These are phyloP conservation scores for Claviceps fusiformis DNA, from an alignment of 2,329 filamentous ascomycete species.

Conservation along the genomic window DNA sequence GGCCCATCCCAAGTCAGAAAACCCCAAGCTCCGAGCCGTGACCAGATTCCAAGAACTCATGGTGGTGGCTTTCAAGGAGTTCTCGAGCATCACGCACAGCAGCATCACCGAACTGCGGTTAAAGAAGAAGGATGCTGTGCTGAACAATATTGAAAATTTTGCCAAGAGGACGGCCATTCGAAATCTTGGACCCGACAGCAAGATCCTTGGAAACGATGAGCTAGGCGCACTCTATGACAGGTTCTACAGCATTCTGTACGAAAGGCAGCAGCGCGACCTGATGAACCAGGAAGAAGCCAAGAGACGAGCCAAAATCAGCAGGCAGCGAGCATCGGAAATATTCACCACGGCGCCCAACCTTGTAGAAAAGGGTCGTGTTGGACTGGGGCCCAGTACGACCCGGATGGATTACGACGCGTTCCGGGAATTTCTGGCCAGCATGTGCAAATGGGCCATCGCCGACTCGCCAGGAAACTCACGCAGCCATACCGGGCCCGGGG, in stretches of 20 bases:
- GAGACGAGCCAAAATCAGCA: constrained; percentile 48
- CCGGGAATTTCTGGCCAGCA: constrained; percentile 78
- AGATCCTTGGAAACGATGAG: constrained; percentile 73
- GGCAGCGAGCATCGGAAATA: constrained; percentile 23
- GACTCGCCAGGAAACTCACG: constrained; percentile 58
- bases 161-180: constrained; percentile 93
- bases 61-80: constrained; percentile 98
- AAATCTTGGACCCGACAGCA: constrained; percentile 92
- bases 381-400: constrained; percentile 75
- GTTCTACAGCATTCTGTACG: constrained; percentile 85
- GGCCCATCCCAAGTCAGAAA: constrained; percentile 89
- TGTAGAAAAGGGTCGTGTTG: constrained; percentile 74
- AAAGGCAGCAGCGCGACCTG: constrained; percentile 70
- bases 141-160: constrained; percentile 94
- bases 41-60: constrained; percentile 96
- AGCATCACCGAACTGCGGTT: constrained; percentile 79
- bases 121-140: constrained; percentile 86
- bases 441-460: constrained; percentile 85
- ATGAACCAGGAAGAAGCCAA: constrained; percentile 66
- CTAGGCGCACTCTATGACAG: constrained; percentile 84
- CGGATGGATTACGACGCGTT: constrained; percentile 98
- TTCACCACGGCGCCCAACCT: constrained; percentile 28
- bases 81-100: constrained; percentile 85
- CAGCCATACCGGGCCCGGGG: constrained; percentile 32
- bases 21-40: constrained; percentile 83